These are phyloP conservation scores for Russula olivacea DNA, from an alignment of 768 basidiomycete genomes.

Conservation along the genomic window DNA sequence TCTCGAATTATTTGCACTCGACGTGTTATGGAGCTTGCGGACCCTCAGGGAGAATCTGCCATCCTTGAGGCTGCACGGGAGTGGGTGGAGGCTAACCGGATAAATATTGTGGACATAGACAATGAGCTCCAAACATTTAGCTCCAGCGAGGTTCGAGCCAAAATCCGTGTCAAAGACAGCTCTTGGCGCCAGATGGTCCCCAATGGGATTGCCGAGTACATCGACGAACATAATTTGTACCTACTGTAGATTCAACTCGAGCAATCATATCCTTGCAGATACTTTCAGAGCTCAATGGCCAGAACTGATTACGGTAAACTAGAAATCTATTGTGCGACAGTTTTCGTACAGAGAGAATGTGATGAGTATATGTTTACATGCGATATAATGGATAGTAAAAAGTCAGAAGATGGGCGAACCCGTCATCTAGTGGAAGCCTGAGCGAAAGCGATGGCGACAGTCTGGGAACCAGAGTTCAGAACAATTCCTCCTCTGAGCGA, in stretches of 20 bases:
- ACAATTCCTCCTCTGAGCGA: conserved; percentile 9
- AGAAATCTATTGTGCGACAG: conserved; percentile 1
- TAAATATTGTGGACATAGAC: conserved; percentile 59
- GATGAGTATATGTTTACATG: conserved; percentile 9
- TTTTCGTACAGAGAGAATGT: conserved; percentile 3
- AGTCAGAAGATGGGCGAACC: background rate
- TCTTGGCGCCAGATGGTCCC: conserved; percentile 48
- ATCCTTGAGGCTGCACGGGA: conserved; percentile 37
- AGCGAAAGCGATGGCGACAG: conserved; percentile 82
- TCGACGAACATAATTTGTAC: conserved; percentile 46
- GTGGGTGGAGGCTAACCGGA: conserved; percentile 46
- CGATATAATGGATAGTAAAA: background rate
- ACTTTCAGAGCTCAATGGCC: background rate
- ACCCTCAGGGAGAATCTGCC: conserved; percentile 29
- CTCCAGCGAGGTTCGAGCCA: conserved; percentile 59
- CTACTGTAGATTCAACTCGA: background rate
- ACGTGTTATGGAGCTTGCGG: conserved; percentile 34
- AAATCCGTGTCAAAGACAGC: conserved; percentile 33
- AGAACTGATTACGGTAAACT: background rate
- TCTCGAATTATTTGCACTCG: conserved; percentile 63
- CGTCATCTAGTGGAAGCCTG: conserved; percentile 48
- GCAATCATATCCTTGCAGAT: background rate
- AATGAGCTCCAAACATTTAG: conserved; percentile 53
- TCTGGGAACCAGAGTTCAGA: conserved; percentile 40
- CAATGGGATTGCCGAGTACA: conserved; percentile 44